A percentile compares a stretch with the other conserved stretches of the same genome.
These are phyloP conservation scores for Chalciporus chontae DNA, from an alignment of 768 basidiomycete species.

Conservation along the genomic window DNA sequence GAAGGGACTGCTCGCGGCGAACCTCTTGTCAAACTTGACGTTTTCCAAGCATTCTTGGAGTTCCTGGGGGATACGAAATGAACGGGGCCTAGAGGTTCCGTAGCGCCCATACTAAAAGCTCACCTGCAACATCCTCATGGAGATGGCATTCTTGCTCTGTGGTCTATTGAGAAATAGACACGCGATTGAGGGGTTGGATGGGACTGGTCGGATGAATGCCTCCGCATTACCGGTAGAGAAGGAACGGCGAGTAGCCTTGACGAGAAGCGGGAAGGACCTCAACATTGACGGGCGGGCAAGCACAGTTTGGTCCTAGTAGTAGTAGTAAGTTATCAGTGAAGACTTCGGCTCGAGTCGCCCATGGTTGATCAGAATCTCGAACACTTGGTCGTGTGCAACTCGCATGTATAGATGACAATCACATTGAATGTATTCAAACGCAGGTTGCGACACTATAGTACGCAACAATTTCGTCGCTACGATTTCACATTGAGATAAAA, in stretches of 20 bases:
- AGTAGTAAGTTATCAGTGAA: neutral
- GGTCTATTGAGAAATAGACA: slow-evolving; percentile 80
- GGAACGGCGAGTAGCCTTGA: slow-evolving; percentile 6
- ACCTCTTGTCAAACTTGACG: slow-evolving; percentile 68
- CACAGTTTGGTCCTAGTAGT: slow-evolving; percentile 1
- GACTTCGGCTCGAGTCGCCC: neutral
- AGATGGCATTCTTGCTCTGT: slow-evolving; percentile 85
- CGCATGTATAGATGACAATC: neutral
- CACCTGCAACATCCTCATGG: slow-evolving; percentile 66
- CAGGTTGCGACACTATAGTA: neutral
- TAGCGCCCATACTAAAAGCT: slow-evolving; percentile 1
- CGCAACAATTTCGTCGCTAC: too few relatives aligned
- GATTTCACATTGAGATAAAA: neutral
- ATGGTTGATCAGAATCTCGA: too few relatives aligned
- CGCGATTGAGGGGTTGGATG: slow-evolving; percentile 59
- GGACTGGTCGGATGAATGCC: slow-evolving; percentile 48
- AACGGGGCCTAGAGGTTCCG: neutral
- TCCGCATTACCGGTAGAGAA: slow-evolving; percentile 27
- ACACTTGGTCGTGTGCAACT: neutral
- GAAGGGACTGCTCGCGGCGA: slow-evolving; percentile 10
- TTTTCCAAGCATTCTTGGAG: slow-evolving; percentile 64
- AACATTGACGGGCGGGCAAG: neutral
- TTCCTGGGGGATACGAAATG: slow-evolving; percentile 46
- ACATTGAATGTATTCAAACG: neutral
- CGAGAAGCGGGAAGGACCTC: slow-evolving; percentile 1